Base-by-base conservation (phyloP, 176 grass and related monocot genomes). In the Ensete glaucum region DNA sequence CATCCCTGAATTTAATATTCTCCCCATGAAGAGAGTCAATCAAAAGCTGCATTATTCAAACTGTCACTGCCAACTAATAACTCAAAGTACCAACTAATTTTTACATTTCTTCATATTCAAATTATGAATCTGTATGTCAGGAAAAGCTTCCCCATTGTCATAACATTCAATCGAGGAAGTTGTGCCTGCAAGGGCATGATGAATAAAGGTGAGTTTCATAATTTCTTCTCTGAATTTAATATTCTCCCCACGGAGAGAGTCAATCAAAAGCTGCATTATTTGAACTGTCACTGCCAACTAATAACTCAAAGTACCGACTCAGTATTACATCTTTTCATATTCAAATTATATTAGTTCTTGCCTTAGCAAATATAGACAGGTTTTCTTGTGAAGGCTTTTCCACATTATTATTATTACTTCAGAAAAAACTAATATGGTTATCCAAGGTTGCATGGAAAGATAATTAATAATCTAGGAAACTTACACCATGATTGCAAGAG, bases 91-190 rank as follows among this genome's bases (percentile, higher is more conserved):
- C 14, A 17, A 16, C 2, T 57, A 2, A 57, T 16, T 57, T 19
- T 57, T 57, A 16, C 55, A 57, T 57, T 57, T 57, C 14, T 57
- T 64, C 24, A 24, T 21, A 10, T 2, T 8, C 9, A 24, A 23
- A 25, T 25, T 25, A 25, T 25, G 24, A 25, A 25, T 25, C 1
- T 91, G 90, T 56, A 91, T 81, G 70, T 99, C 96, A 74, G 96
- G 96, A 83, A 89, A 91, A 72, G 78, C 62, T 64, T 52, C 86
- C 19, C 88, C 91, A 43, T 86, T 81, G 51, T 71, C 83, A 65
- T 75, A 78, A n/a, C 59, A 79, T 63, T 99, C 88, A 83, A 85
- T 52, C 76, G 94, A 80, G 73, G 88, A 81, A 69, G 85, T 76
- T 76, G 67, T 81, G 62, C 88, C 90, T 91, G 81, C 81, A 72